Base-by-base conservation (phyloP, 345 rosid genomes). In the Schrenkiella parvula region DNA sequence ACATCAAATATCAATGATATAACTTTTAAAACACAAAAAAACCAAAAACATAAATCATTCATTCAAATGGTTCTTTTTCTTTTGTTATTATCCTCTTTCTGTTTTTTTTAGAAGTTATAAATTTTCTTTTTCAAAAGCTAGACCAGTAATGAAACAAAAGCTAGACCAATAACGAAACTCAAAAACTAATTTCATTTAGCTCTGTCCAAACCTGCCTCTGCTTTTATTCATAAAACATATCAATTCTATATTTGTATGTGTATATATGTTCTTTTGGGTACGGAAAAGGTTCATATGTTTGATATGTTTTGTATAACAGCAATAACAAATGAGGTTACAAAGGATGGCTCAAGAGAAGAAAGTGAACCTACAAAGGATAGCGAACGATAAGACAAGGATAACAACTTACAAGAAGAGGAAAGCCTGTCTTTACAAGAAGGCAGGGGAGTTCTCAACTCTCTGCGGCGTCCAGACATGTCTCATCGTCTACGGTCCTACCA, bases 371-470 rank as follows among this genome's bases (percentile, higher is more conserved):
- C 29, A 47, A 25, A 70, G 75, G 67, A 74, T 61, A 58, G 66
- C 31, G 15, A 59, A 63, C 25, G 78, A 79, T 7, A 82, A 77
- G 58, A 47, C 71, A 52, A 66, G 82, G 26, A 18, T 67, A 6
- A 62, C 69, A 41, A 79, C 84, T 15, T 76, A 71, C 66, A 72
- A 64, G 64, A 82, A 82, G 60, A 66, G 85, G 46, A 79, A 64
- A 63, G 71, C 71, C 28, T 48, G 72, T 19, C 63, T 79, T 68
- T 76, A 58, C 28, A 79, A 76, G 59, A 82, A 82, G 47, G 81
- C 81, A 8, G 3, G 43, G 0, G 82, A 82, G 11, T 76, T 82
- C 38, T 72, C 84, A 22, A 79, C 70, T 32, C 79, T 82, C 12
- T 79, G 80, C 39, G 82, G 79, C 41, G 82, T 79, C 4, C 48